Conservation (phyloP, 345 rosid genomes). For the Eutrema yunnanense region DNA sequence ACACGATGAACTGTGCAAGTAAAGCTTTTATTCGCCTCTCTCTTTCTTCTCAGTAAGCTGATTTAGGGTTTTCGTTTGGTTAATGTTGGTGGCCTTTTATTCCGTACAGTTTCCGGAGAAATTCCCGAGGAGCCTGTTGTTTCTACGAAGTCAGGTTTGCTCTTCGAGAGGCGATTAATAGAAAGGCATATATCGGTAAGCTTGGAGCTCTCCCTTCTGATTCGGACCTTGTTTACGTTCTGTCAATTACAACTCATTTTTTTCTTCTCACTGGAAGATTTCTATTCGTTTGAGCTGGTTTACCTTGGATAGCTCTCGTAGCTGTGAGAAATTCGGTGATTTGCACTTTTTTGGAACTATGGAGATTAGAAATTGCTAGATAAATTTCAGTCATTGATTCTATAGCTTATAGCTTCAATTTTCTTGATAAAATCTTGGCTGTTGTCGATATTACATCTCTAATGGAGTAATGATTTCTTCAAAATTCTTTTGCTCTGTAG, state of each 20-base stretch:
- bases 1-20: conserved; percentile 82
- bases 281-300: neutral
- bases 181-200: conserved; percentile 73
- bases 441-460: neutral
- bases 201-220: neutral
- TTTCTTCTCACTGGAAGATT: neutral
- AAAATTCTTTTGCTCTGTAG: conserved; percentile 29
- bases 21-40: conserved; percentile 9
- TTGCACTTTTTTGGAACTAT: neutral
- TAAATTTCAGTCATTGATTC: neutral
- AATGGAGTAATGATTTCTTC: neutral
- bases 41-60: neutral
- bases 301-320: neutral
- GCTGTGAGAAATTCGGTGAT: neutral
- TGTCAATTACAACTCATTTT: neutral
- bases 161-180: conserved; percentile 85
- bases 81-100: neutral
- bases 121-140: conserved; percentile 93
- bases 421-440: neutral
- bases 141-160: conserved; percentile 70
- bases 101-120: conserved; percentile 74
- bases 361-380: neutral
- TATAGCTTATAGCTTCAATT: neutral
- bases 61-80: neutral
- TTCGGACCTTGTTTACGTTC: neutral